Evolutionary conservation across 306 rosid species (phyloP), one percentile per base, ranked within the genome.

Genomic region (Canavalia gladiata): DNA sequence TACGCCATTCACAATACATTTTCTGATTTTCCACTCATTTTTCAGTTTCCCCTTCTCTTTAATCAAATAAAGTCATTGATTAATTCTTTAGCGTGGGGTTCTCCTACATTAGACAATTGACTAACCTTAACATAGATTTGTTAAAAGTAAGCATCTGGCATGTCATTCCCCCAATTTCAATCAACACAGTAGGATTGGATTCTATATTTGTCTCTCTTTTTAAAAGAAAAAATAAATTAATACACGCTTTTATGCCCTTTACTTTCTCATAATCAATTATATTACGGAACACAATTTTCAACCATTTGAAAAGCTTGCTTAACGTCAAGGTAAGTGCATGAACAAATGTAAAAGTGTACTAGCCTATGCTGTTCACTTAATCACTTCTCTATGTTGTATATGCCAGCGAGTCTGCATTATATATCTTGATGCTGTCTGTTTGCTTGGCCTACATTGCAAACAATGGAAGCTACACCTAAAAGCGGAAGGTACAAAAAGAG

Each of bases 401-500:
- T 7, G 62, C 58, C 58, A 35, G 29, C 3, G n/a, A 50, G 25
- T 78, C 58, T 34, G 76, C 82, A 74, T 56, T 67, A 43, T 79
- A 78, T 75, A 74, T 39, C 34, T 72, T 81, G 74, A 35, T 71
- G 68, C 29, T 49, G 8, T 43, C 3, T 69, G 29, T 81, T 52
- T 63, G 59, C 50, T 80, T 62, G 52, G 35, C 70, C 33, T 37
- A 34, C 28, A 81, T 13, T 55, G 13, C 64, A 34, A 76, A 41
- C 34, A 7, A 81, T 81, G 88, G 88, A 85, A 77, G 74, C 39
- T 49, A 50, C 51, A 58, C 13, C 42, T 37, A 34, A 66, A 73
- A 34, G 33, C 74, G 77, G 50, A 77, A 82, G 63, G 33, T 78
- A 71, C 84, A 86, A 11, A 86, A 82, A 72, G 37, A 49, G 56